phyloP scores from a whole-genome alignment of 768 basidiomycete species.

The Podaxis sp. region DNA sequence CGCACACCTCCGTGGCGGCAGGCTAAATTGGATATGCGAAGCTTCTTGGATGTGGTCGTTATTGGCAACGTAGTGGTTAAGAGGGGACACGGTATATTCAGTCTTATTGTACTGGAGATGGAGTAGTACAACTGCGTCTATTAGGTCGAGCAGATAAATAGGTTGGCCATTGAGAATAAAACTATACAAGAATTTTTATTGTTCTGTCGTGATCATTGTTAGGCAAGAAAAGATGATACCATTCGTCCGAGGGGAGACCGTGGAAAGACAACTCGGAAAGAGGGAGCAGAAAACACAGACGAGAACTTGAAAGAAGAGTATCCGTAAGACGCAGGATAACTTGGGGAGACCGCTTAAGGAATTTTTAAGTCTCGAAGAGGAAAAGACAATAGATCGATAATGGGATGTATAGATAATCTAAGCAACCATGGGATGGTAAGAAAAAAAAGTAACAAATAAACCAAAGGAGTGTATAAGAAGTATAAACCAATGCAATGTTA shows the following conservation, averaged over 20 bases:
- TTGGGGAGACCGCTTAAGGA: background rate
- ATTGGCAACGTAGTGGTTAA: background rate
- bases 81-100: background rate
- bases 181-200: constrained; percentile 9
- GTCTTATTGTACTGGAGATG: background rate
- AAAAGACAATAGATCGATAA: constrained; percentile 15
- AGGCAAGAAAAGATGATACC: background rate
- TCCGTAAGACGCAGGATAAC: background rate
- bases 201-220: background rate
- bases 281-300: constrained; percentile 7
- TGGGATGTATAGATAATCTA: constrained; percentile 18
- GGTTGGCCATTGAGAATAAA: background rate
- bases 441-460: constrained; percentile 14
- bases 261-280: constrained; percentile 4
- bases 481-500: constrained; percentile 18
- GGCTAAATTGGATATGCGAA: background rate
- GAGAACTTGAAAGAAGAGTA: constrained; percentile 16
- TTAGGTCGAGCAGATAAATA: constrained; percentile 1
- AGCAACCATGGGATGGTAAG: constrained; percentile 2
- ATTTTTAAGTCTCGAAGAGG: constrained; percentile 11
- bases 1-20: background rate
- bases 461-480: constrained; percentile 15
- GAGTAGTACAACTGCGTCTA: background rate
- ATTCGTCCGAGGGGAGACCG: constrained; percentile 2
- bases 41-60: background rate